Conservation (phyloP, 352 stramenopile species). For the Phytophthora rubi region DNA sequence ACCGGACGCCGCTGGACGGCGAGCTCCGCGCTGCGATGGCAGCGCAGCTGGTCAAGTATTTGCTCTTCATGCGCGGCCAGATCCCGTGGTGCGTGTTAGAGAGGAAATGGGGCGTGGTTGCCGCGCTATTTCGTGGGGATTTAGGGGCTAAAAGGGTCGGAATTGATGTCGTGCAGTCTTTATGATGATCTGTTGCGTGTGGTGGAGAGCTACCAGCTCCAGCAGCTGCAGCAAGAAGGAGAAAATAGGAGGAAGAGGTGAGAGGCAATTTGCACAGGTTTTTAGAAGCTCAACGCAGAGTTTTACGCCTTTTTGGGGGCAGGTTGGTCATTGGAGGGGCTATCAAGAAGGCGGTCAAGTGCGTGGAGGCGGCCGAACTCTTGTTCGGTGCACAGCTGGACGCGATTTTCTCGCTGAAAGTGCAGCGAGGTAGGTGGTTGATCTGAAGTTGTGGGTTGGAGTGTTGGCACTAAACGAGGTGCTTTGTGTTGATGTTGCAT, state of each 20-base stretch:
- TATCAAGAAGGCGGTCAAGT: slow-evolving; percentile 60
- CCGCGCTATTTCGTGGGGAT: not conserved
- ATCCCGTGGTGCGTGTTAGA: slow-evolving; percentile 58
- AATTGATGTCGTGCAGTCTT: slow-evolving; percentile 36
- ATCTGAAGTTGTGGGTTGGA: not conserved
- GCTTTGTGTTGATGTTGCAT: not conserved
- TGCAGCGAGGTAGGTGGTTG: slow-evolving; percentile 37
- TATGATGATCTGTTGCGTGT: slow-evolving; percentile 60
- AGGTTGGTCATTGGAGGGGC: slow-evolving; percentile 39
- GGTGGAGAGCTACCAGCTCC: slow-evolving; percentile 20
- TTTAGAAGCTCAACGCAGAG: slow-evolving; percentile 1
- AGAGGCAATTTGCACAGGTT: not conserved
- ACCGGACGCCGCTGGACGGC: slow-evolving; percentile 53
- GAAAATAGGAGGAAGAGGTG: slow-evolving; percentile 15
- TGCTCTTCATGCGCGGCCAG: slow-evolving; percentile 73
- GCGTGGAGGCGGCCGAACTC: slow-evolving; percentile 42
- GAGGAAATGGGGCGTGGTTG: too few species aligned
- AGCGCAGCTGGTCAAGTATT: slow-evolving; percentile 50
- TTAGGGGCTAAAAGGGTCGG: not conserved
- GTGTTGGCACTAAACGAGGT: slow-evolving; percentile 1
- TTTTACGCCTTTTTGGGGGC: not conserved
- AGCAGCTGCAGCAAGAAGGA: slow-evolving; percentile 16
- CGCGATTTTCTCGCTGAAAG: slow-evolving; percentile 43
- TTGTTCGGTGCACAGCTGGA: slow-evolving; percentile 39
- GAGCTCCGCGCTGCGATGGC: slow-evolving; percentile 49